These are phyloP conservation scores for Taiozyma onychis DNA, from an alignment of 1,139 yeast genomes.

Conservation along the genomic window DNA sequence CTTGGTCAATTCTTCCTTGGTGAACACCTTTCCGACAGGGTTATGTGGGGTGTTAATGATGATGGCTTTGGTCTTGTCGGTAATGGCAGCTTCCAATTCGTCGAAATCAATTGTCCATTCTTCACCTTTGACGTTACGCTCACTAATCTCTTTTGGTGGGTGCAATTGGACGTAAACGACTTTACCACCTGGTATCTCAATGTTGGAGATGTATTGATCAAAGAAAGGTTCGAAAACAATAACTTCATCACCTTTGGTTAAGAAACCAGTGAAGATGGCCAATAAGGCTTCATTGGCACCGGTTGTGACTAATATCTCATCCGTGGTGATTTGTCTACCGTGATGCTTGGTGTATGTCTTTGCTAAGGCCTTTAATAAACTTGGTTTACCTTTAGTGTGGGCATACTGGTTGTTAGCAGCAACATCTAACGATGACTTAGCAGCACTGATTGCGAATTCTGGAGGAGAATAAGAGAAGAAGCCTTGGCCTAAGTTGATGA, in stretches of 20 bases:
- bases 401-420: conserved; percentile 88
- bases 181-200: conserved; percentile 89
- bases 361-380: conserved; percentile 62
- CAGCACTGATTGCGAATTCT: conserved; percentile 77
- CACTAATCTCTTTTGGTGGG: conserved; percentile 71
- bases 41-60: conserved; percentile 93
- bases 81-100: conserved; percentile 64
- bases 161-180: conserved; percentile 80
- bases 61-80: conserved; percentile 73
- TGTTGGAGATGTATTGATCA: conserved; percentile 92
- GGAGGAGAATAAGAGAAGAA: conserved; percentile 96
- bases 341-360: conserved; percentile 65
- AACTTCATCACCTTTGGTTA: conserved; percentile 88
- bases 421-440: conserved; percentile 63
- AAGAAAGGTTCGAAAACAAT: conserved; percentile 97
- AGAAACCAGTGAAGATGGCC: conserved; percentile 75
- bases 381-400: conserved; percentile 82
- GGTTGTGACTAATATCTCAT: conserved; percentile 77
- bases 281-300: conserved; percentile 97
- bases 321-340: conserved; percentile 52
- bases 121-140: conserved; percentile 63
- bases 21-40: conserved; percentile 89
- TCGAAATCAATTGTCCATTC: conserved; percentile 88
- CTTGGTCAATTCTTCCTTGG: conserved; percentile 60
- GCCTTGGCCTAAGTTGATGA: conserved; percentile 92